A percentile compares a stretch with the other conserved stretches of the same genome.
These are phyloP conservation scores for Chrysoporthe austroafricana DNA, from an alignment of 2,329 filamentous ascomycete species.

Conservation along the genomic window DNA sequence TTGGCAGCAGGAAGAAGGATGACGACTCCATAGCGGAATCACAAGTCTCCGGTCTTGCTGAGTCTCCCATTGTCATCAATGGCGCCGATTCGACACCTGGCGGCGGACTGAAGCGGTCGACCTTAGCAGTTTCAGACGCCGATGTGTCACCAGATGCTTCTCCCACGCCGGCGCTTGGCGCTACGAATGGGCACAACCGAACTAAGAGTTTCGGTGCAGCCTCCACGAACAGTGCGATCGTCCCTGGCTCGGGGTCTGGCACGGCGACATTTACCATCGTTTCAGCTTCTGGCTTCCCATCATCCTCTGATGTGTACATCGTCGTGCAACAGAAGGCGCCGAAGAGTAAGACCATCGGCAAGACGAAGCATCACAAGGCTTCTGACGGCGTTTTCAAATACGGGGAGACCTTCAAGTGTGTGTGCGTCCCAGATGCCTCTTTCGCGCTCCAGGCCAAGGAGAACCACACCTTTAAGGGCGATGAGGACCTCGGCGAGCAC, in stretches of 20 bases:
- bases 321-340: conserved; percentile 67
- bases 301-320: conserved; percentile 78
- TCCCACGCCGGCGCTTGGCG: conserved; percentile 42
- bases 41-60: conserved; percentile 18
- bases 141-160: conserved; percentile 35
- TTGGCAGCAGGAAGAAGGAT: conserved; percentile 73
- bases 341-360: conserved; percentile 81
- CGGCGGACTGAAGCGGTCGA: conserved; percentile 46
- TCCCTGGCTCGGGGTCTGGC: conserved; percentile 66
- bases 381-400: conserved; percentile 67
- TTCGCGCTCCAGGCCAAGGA: conserved; percentile 88
- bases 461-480: conserved; percentile 81
- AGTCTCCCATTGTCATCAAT: conserved; percentile 44
- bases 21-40: conserved; percentile 44
- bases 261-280: conserved; percentile 81
- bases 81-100: conserved; percentile 42
- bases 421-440: conserved; percentile 78
- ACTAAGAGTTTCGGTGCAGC: conserved; percentile 65
- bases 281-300: conserved; percentile 76
- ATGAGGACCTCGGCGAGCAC: conserved; percentile 82
- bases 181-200: conserved; percentile 46
- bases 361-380: conserved; percentile 89
- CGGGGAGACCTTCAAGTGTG: conserved; percentile 78
- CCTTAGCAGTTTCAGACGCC: conserved; percentile 41
- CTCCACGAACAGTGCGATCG: conserved; percentile 67